Evolutionary conservation across 2,329 filamentous ascomycete genomes (phyloP), one percentile per base, ranked within the genome.

Genomic region (Volutella citrinella): DNA sequence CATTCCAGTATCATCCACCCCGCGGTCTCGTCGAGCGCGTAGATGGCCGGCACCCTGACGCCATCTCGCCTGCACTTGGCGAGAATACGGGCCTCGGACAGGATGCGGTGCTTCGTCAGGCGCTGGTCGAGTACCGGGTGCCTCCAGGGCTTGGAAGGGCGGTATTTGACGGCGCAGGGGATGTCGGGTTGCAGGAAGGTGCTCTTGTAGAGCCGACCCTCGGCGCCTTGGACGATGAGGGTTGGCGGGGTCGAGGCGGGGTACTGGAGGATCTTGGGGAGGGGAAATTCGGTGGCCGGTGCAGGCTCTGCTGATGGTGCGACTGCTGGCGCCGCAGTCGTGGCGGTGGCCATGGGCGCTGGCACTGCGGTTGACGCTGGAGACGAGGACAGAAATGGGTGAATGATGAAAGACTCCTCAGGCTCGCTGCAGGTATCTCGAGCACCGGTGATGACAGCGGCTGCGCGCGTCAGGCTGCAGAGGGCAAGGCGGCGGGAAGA

Each of bases 161-260:
- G 87, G 72, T 94, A 82, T 68, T 98, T 98, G 43, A 97, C 78
- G 1, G 91, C 87, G 57, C 82, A 85, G 11, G 84, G 78, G 9
- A 78, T 70, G 36, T 70, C 60, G 23, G 85, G 76, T 2, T 74
- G 60, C 34, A 96, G 81, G 66, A 87, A 94, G 35, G 78, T 82
- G 13, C 87, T 91, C 61, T 81, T 83, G 78, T 94, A 97, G 57
- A 98, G 79, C 46, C 91, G 87, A 40, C 87, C 90, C 77, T 98
- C 93, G 58, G 93, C 93, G 65, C 93, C 93, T 73, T 97, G 93
- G 37, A 87, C 83, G 51, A 97, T 78, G 55, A 95, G 84, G 30
- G 59, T 63, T 44, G 87, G 80, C 30, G 76, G 63, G 49, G 70
- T 61, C 23, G 78, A 69, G 42, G 75, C 68, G 58, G 76, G 75